Percentiles rank a stretch among this genome's conserved stretches.
These are phyloP conservation scores for Colletotrichum lindemuthianum DNA, from an alignment of 2,329 filamentous ascomycete genomes.

Conservation along the genomic window DNA sequence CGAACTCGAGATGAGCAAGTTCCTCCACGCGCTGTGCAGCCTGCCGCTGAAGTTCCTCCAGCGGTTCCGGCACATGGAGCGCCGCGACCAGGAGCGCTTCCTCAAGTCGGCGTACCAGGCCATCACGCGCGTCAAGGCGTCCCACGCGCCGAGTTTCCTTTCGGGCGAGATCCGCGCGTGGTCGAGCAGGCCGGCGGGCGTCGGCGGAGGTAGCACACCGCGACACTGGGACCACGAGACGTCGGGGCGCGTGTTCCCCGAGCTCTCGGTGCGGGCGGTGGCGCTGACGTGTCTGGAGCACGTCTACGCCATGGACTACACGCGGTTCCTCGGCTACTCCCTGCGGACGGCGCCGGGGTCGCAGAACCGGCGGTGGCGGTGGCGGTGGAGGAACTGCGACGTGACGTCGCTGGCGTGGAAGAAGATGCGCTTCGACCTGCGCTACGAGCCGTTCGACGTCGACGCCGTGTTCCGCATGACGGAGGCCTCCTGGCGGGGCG, in stretches of 20 bases:
- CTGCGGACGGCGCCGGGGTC: not conserved
- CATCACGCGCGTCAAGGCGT: conserved; percentile 21
- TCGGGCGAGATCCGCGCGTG: conserved; percentile 28
- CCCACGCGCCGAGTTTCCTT: conserved; percentile 11
- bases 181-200: conserved; percentile 23
- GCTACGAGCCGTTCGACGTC: conserved; percentile 2
- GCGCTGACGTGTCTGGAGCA: not conserved
- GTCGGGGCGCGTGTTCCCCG: conserved; percentile 14
- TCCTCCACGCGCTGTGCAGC: conserved; percentile 17
- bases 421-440: not conserved
- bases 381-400: not conserved
- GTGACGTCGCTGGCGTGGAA: conserved; percentile 9
- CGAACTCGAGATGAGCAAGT: conserved; percentile 14
- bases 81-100: not conserved
- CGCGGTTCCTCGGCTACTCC: not conserved
- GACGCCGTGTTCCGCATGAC: conserved; percentile 12
- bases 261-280: conserved; percentile 20
- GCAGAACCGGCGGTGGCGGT: not conserved
- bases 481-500: not conserved
- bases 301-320: not conserved
- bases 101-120: conserved; percentile 21
- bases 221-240: not conserved
- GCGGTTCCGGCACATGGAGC: not conserved
- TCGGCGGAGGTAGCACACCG: too few relatives aligned
- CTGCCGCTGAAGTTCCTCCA: conserved; percentile 20